Percentiles rank a stretch among this genome's conserved stretches.
These are phyloP conservation scores for Afroboletus lepidellus DNA, from an alignment of 1,284 basidiomycete species.

Conservation along the genomic window DNA sequence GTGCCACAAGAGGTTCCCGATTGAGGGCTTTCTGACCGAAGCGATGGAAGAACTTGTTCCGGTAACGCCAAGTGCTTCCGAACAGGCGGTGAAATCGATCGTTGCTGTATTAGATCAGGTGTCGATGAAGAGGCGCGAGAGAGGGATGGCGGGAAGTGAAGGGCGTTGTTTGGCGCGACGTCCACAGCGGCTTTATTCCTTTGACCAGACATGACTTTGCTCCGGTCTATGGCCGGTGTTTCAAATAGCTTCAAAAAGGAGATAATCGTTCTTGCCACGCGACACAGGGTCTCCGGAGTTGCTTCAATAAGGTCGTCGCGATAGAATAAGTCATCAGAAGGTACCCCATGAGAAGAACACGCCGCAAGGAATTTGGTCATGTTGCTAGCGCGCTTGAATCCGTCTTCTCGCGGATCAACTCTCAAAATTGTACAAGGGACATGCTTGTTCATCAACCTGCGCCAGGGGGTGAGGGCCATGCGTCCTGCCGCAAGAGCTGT, in stretches of 20 bases:
- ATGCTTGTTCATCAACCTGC: constrained; percentile 73
- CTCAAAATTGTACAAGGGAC: constrained; percentile 58
- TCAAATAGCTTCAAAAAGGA: constrained; percentile 64
- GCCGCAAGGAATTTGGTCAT: constrained; percentile 72
- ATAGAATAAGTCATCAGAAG: constrained; percentile 63
- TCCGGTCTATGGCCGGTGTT: constrained; percentile 42
- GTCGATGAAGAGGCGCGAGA: constrained; percentile 55
- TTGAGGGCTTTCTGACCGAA: constrained; percentile 54
- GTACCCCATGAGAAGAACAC: constrained; percentile 61
- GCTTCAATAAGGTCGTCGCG: constrained; percentile 66
- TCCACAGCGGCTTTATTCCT: constrained; percentile 25
- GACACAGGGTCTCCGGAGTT: constrained; percentile 56
- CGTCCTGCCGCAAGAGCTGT: background rate
- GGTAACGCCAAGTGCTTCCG: constrained; percentile 55
- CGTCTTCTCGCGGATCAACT: constrained; percentile 68
- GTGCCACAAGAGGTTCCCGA: constrained; percentile 34
- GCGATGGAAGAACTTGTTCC: constrained; percentile 47
- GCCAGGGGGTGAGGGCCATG: background rate
- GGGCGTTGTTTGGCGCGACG: constrained; percentile 18
- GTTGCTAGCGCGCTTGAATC: constrained; percentile 61
- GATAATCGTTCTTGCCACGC: constrained; percentile 67
- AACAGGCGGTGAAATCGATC: constrained; percentile 29
- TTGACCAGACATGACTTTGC: constrained; percentile 45
- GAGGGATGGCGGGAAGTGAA: constrained; percentile 36
- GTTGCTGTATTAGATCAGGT: constrained; percentile 49